A percentile compares a stretch with the other conserved stretches of the same genome.
phyloP scores from a whole-genome alignment of 305 asterid genomes.

The Caryopteris hybrid region DNA sequence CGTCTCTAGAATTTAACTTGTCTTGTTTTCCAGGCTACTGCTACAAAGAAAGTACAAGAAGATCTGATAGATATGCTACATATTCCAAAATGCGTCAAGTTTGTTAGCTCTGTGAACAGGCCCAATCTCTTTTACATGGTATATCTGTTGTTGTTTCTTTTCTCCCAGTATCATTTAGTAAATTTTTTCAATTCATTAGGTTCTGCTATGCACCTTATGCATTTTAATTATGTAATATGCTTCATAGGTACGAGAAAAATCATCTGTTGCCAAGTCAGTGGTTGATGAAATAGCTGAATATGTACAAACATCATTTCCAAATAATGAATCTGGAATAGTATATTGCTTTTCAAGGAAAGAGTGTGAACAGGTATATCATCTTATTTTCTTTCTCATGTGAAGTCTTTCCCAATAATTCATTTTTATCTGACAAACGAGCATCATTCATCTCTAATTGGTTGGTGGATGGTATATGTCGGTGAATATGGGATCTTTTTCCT shows the following conservation, averaged over 20 bases:
- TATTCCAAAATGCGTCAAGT: constrained; percentile 70
- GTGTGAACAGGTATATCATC: constrained; percentile 75
- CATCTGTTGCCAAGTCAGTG: constrained; percentile 68
- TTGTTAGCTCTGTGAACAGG: constrained; percentile 89
- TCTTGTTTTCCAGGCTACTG: constrained; percentile 72
- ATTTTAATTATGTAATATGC: constrained; percentile 8
- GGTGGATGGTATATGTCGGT: neutral
- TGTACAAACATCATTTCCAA: constrained; percentile 71
- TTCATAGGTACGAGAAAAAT: constrained; percentile 73
- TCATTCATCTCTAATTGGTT: neutral
- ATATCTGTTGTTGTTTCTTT: constrained; percentile 19
- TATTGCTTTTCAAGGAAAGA: constrained; percentile 98
- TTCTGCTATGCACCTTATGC: constrained; percentile 12
- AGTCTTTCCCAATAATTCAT: neutral
- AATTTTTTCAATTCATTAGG: constrained; percentile 8
- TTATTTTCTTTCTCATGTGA: neutral
- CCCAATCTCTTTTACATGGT: constrained; percentile 94
- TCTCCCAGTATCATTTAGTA: constrained; percentile 13
- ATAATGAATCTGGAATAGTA: constrained; percentile 91
- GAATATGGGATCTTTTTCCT: neutral
- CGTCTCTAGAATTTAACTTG: constrained; percentile 13
- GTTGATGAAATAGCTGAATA: constrained; percentile 84
- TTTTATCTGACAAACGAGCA: neutral
- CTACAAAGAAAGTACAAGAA: constrained; percentile 89
- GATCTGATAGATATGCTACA: constrained; percentile 90